These are phyloP conservation scores for Coemansia reversa DNA, from an alignment of 192 early-diverging fungal genomes.

Conservation along the genomic window DNA sequence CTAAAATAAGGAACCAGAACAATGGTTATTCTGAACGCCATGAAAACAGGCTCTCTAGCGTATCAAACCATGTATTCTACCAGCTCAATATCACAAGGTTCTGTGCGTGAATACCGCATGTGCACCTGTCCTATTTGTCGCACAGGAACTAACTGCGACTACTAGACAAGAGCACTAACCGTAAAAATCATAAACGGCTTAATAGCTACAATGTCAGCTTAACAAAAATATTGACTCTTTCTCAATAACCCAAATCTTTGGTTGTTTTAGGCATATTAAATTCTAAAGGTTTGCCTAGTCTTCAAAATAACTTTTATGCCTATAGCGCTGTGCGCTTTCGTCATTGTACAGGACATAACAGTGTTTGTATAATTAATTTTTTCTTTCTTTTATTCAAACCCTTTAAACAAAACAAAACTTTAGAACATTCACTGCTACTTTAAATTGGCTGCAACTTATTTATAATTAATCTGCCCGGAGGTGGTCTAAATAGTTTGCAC, in stretches of 20 bases:
- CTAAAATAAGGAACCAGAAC: background rate
- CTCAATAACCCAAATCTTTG: background rate
- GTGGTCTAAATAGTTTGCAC: background rate
- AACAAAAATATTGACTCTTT: background rate
- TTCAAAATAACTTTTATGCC: background rate
- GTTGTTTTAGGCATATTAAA: background rate
- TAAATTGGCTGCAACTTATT: background rate
- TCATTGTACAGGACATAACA: background rate
- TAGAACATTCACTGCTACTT: background rate
- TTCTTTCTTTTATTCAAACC: background rate
- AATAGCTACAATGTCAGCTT: background rate
- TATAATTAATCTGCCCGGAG: background rate
- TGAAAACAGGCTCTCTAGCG: background rate
- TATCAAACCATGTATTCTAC: background rate
- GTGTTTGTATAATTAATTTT: background rate
- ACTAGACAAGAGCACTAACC: conserved; percentile 1
- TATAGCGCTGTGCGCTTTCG: background rate
- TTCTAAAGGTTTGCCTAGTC: background rate
- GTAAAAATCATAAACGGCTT: background rate
- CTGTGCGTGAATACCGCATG: conserved; percentile 30
- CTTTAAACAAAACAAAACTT: background rate
- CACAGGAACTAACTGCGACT: conserved; percentile 32
- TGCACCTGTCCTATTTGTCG: conserved; percentile 50
- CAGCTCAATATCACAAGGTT: background rate
- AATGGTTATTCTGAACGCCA: background rate